These are phyloP conservation scores for Aspergillus terreus DNA, from an alignment of 2,329 filamentous ascomycete genomes.

Conservation along the genomic window DNA sequence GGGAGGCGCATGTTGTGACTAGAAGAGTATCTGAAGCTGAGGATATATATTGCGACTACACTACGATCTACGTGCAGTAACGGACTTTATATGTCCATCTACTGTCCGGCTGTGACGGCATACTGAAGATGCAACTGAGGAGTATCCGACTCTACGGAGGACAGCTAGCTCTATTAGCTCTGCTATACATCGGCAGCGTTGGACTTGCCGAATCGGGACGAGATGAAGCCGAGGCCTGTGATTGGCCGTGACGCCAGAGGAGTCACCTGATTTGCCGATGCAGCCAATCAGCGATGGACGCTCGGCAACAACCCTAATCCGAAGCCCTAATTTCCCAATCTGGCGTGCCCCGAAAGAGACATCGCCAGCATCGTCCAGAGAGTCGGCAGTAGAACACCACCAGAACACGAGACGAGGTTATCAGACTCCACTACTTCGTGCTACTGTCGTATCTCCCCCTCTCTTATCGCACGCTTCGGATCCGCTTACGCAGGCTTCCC, in stretches of 20 bases:
- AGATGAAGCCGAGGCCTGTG: conserved; percentile 1
- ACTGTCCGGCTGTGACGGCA: no score
- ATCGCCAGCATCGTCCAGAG: background rate
- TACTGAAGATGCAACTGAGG: no score
- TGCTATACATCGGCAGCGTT: background rate
- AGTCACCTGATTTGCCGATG: conserved; percentile 17
- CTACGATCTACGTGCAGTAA: background rate
- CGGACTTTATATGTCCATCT: no score
- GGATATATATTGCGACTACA: background rate
- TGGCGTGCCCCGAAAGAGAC: background rate
- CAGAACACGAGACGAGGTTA: background rate
- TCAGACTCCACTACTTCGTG: background rate
- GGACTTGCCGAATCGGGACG: conserved; percentile 2
- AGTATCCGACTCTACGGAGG: no score
- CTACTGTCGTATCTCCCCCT: background rate
- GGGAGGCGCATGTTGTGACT: conserved; percentile 19
- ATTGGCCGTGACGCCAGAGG: background rate
- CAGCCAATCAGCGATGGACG: conserved; percentile 19
- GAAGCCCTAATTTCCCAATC: no score
- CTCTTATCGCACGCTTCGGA: background rate
- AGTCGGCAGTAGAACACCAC: no score
- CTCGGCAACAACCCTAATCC: conserved; percentile 10
- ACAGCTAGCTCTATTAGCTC: no score
- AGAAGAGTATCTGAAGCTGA: background rate
- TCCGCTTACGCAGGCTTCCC: background rate